phyloP scores from a whole-genome alignment of 371 early-diverging fungal genomes.

The Mortierella sp. region DNA sequence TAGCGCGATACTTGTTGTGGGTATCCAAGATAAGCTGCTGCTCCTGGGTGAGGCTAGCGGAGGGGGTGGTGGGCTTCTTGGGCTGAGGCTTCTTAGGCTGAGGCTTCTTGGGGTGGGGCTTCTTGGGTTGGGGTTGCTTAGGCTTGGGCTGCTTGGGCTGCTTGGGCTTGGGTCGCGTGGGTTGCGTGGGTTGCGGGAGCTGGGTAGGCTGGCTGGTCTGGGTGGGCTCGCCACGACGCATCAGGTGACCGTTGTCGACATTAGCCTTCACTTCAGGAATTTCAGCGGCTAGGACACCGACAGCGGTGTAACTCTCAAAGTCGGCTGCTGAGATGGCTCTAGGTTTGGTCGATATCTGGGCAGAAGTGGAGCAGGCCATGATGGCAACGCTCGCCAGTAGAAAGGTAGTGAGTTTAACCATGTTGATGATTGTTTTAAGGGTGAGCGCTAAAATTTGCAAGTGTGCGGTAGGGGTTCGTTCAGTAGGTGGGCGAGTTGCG shows the following conservation, averaged over 20 bases:
- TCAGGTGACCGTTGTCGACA: background rate
- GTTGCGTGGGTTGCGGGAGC: background rate
- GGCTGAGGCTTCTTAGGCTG: background rate
- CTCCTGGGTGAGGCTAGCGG: conserved; percentile 17
- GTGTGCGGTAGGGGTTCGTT: background rate
- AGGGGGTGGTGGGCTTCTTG: background rate
- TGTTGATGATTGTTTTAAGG: conserved; percentile 8
- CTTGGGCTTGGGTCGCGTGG: background rate
- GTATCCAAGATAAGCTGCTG: conserved; percentile 37
- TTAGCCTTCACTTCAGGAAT: background rate
- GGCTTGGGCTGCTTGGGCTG: background rate
- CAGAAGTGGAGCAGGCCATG: conserved; percentile 24
- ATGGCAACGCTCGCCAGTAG: conserved; percentile 38
- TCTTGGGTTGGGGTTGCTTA: too few relatives aligned
- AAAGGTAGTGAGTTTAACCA: conserved; percentile 44
- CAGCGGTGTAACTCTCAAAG: background rate
- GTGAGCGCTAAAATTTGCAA: too few relatives aligned
- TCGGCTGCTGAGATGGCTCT: background rate
- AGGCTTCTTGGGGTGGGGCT: background rate
- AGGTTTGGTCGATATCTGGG: conserved; percentile 11
- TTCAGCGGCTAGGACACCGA: background rate
- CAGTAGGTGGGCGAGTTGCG: background rate
- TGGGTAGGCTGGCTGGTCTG: too few relatives aligned
- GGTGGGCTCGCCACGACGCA: conserved; percentile 11
- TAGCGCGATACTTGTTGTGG: conserved; percentile 61